These are phyloP conservation scores for Alternaria burnsii DNA, from an alignment of 2,329 filamentous ascomycete species.

Conservation along the genomic window DNA sequence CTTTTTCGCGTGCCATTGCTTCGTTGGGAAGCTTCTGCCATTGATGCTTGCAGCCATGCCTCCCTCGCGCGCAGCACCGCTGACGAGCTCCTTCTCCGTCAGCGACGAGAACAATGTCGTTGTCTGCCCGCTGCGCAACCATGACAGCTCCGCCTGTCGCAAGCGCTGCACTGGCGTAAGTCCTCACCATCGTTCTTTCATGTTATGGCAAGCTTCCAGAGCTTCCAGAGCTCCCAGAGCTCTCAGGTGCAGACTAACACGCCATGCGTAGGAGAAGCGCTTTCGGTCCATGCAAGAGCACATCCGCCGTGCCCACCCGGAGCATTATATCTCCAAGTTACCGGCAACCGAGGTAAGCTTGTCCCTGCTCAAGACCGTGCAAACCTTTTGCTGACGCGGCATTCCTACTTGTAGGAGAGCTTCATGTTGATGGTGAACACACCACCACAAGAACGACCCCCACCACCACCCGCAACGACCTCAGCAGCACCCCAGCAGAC, in stretches of 20 bases:
- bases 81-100: conserved; percentile 91
- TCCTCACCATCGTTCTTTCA: conserved; percentile 49
- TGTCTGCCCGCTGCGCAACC: conserved; percentile 92
- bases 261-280: conserved; percentile 77
- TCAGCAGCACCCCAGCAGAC: conserved; percentile 42
- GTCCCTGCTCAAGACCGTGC: neutral
- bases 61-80: conserved; percentile 76
- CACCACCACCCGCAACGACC: conserved; percentile 55
- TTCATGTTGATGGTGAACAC: conserved; percentile 96
- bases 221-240: conserved; percentile 7
- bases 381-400: conserved; percentile 10
- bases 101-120: conserved; percentile 95
- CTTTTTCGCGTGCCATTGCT: conserved; percentile 15
- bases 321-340: conserved; percentile 97
- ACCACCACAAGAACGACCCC: conserved; percentile 75
- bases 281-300: conserved; percentile 99
- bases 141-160: conserved; percentile 95
- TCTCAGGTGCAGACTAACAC: conserved; percentile 33
- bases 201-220: conserved; percentile 9
- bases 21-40: conserved; percentile 18
- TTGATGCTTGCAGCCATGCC: conserved; percentile 73
- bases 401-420: conserved; percentile 68
- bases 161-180: conserved; percentile 98
- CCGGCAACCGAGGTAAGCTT: conserved; percentile 78
- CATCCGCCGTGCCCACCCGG: conserved; percentile 94